Evolutionary conservation across 208 protist species (phyloP), one percentile per base, ranked within the genome.

Genomic region (Acanthamoeba lenticulata): DNA sequence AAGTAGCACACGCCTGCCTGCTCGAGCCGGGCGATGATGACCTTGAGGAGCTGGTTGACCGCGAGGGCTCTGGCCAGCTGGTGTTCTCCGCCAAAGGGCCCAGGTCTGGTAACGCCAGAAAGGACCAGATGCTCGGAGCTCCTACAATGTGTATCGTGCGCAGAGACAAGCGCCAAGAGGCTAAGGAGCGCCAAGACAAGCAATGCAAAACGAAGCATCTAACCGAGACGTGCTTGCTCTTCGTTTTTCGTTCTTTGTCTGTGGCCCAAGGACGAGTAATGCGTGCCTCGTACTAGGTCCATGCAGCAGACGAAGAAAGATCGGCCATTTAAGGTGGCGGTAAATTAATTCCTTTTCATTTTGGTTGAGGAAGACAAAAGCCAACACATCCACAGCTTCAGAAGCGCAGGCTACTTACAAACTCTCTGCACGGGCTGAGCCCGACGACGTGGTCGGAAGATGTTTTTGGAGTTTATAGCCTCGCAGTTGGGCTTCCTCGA

Each of bases 381-480:
- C n/a, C n/a, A n/a, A n/a, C n/a, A n/a, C n/a, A n/a, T n/a, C n/a
- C n/a, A n/a, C n/a, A n/a, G n/a, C n/a, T n/a, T n/a, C n/a, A n/a
- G n/a, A n/a, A n/a, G n/a, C n/a, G n/a, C n/a, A n/a, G n/a, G n/a
- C n/a, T n/a, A n/a, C n/a, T n/a, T n/a, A n/a, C n/a, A n/a, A n/a
- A n/a, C n/a, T n/a, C n/a, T n/a, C n/a, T n/a, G n/a, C n/a, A n/a
- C n/a, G n/a, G n/a, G n/a, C n/a, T n/a, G n/a, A n/a, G n/a, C n/a
- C n/a, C n/a, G n/a, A n/a, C n/a, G n/a, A n/a, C n/a, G n/a, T 24
- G 15, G 55, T 24, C 55, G 55, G 7, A 67, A 67, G 52, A 90
- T 90, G 83, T 69, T 90, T 34, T 24, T 90, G 52, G 83, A 90
- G 11, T 90, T 90, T 36, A 60, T 90, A 6, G 83, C 55, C 38